A percentile compares a stretch with the other conserved stretches of the same genome.
phyloP scores from a whole-genome alignment of 2,329 filamentous ascomycete species.

The Aspergillus sojae region DNA sequence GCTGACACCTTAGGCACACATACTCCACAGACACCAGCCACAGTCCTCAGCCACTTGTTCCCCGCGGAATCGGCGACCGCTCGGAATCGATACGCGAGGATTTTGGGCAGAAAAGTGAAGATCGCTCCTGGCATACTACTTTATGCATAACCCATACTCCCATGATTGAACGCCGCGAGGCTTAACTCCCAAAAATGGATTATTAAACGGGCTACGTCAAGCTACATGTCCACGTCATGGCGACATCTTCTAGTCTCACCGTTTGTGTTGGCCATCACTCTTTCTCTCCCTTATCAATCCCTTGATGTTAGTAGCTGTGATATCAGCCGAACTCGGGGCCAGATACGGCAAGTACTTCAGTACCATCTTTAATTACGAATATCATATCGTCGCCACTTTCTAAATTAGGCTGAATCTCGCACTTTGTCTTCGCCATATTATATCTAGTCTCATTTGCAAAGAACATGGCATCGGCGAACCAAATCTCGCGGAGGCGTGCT shows the following conservation, averaged over 20 bases:
- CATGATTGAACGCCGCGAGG: neutral
- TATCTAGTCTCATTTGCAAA: neutral
- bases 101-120: conserved; percentile 6
- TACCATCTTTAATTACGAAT: neutral
- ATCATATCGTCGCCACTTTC: neutral
- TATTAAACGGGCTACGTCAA: neutral
- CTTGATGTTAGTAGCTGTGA: neutral
- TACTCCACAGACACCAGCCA: neutral
- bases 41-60: neutral
- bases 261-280: neutral
- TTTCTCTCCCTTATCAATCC: conserved; percentile 1
- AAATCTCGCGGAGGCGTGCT: conserved; percentile 14
- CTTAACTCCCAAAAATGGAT: neutral
- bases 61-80: neutral
- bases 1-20: neutral
- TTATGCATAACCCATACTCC: neutral
- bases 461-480: conserved; percentile 20
- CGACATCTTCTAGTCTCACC: neutral
- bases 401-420: neutral
- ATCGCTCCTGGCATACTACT: neutral
- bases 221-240: neutral
- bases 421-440: neutral
- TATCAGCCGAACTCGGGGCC: neutral
- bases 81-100: neutral
- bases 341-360: neutral